These are phyloP conservation scores for Geranomyces michiganensis DNA, from an alignment of 192 early-diverging fungal species.

Conservation along the genomic window DNA sequence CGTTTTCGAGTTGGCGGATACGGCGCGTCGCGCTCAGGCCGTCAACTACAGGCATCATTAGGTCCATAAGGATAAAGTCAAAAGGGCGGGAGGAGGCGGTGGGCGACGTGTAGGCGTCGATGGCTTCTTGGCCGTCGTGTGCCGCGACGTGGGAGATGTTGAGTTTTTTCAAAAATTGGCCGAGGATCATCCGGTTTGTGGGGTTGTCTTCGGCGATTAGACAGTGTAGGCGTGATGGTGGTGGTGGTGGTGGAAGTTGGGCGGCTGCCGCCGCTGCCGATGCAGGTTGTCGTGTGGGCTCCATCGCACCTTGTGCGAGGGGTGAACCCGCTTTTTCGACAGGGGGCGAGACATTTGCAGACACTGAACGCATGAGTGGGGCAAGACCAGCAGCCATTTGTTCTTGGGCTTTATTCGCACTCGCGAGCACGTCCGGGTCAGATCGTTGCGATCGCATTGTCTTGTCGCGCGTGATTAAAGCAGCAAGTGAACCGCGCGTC, in stretches of 20 bases:
- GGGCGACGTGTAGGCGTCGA: neutral
- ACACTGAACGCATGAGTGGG: too few species aligned
- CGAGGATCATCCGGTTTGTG: slow-evolving; percentile 29
- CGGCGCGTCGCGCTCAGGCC: neutral
- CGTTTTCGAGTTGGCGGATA: neutral
- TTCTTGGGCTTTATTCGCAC: too few species aligned
- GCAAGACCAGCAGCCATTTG: too few species aligned
- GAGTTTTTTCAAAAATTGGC: slow-evolving; percentile 25
- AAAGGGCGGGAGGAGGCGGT: slow-evolving; percentile 5
- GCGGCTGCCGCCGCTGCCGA: neutral
- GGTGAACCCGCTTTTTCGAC: too few species aligned
- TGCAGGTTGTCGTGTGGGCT: too few species aligned
- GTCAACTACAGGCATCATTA: slow-evolving; percentile 7
- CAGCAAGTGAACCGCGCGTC: neutral
- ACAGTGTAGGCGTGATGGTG: slow-evolving; percentile 7
- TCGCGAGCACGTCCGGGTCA: neutral
- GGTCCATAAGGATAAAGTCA: slow-evolving; percentile 8
- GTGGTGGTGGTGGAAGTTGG: neutral
- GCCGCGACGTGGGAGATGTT: slow-evolving; percentile 12
- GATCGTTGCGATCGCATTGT: neutral
- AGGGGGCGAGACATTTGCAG: too few species aligned
- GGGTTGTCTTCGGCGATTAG: slow-evolving; percentile 24
- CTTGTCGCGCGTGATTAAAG: slow-evolving; percentile 2
- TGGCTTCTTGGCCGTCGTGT: slow-evolving; percentile 16
- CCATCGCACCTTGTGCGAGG: too few species aligned